These are phyloP conservation scores for Avena insularis DNA, from an alignment of 176 grass and related monocot species.

Conservation along the genomic window DNA sequence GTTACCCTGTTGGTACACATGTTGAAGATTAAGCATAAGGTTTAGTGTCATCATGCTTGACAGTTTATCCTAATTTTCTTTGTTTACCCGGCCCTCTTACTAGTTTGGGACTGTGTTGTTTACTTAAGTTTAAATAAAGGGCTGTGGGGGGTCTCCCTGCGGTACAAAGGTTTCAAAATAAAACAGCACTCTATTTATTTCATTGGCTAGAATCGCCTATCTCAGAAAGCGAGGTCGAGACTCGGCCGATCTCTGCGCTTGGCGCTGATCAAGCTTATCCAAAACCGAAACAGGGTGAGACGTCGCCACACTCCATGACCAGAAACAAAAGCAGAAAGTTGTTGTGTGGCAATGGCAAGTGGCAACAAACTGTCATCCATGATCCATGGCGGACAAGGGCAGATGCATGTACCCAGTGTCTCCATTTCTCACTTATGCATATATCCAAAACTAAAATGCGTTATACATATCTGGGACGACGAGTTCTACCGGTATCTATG, in stretches of 20 bases:
- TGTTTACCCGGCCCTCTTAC: no score
- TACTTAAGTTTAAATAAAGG: no score
- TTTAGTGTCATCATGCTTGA: no score
- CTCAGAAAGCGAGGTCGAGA: not conserved
- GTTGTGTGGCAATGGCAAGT: not conserved
- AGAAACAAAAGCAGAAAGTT: not conserved
- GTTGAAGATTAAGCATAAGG: no score
- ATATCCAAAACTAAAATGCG: not conserved
- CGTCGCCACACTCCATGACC: not conserved
- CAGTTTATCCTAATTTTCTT: no score
- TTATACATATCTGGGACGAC: not conserved
- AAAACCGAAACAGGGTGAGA: not conserved
- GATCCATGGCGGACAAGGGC: not conserved
- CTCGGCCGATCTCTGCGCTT: not conserved
- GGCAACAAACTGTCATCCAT: not conserved
- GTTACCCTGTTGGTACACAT: no score
- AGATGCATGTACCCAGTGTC: constrained; percentile 7
- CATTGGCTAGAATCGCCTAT: no score
- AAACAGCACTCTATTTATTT: no score
- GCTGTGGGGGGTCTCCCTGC: no score
- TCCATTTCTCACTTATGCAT: not conserved
- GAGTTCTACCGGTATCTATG: no score
- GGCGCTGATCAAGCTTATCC: constrained; percentile 10
- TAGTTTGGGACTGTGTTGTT: no score
- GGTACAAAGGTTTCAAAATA: no score